Evolutionary conservation across 2,329 filamentous ascomycete genomes (phyloP).

Genomic region (Aspergillus fischeri): DNA sequence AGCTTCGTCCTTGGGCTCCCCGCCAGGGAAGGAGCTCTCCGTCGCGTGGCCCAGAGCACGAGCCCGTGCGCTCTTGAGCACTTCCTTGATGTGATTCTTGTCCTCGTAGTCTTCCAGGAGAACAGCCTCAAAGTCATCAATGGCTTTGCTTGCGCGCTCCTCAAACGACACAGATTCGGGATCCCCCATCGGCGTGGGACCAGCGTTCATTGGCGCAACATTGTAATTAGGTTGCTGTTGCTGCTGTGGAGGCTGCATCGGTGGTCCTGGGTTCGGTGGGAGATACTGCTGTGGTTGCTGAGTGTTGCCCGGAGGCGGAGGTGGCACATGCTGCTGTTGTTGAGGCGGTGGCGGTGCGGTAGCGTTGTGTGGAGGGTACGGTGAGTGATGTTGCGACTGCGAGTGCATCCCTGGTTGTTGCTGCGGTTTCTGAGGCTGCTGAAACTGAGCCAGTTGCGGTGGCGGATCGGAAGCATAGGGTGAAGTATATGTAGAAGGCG

Average conservation of each 20-base stretch:
- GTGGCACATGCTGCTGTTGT: conserved; percentile 19
- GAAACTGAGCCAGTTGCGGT: conserved; percentile 28
- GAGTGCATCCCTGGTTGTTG: conserved; percentile 19
- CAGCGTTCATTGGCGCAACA: conserved; percentile 17
- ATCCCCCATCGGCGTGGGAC: conserved; percentile 15
- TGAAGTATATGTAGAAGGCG: conserved; percentile 37
- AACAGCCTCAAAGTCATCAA: conserved; percentile 43
- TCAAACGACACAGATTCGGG: conserved; percentile 35
- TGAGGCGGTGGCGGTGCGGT: conserved; percentile 10
- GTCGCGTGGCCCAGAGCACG: conserved; percentile 37
- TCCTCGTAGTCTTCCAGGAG: conserved; percentile 44
- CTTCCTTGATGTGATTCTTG: conserved; percentile 43
- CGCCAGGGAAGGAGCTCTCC: conserved; percentile 41
- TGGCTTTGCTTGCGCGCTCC: conserved; percentile 41
- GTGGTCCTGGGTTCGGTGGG: conserved; percentile 7
- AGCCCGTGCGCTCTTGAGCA: conserved; percentile 40
- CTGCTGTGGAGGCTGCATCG: conserved; percentile 12
- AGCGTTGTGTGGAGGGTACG: neutral
- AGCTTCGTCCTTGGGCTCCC: conserved; percentile 42
- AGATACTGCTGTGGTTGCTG: conserved; percentile 13
- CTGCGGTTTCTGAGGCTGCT: conserved; percentile 30
- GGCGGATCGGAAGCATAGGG: conserved; percentile 39
- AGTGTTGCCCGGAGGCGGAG: conserved; percentile 4
- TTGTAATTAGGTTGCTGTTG: conserved; percentile 17
- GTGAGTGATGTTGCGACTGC: conserved; percentile 20